Conservation (phyloP, 192 early-diverging fungal genomes). For the Coemansia sp. region DNA sequence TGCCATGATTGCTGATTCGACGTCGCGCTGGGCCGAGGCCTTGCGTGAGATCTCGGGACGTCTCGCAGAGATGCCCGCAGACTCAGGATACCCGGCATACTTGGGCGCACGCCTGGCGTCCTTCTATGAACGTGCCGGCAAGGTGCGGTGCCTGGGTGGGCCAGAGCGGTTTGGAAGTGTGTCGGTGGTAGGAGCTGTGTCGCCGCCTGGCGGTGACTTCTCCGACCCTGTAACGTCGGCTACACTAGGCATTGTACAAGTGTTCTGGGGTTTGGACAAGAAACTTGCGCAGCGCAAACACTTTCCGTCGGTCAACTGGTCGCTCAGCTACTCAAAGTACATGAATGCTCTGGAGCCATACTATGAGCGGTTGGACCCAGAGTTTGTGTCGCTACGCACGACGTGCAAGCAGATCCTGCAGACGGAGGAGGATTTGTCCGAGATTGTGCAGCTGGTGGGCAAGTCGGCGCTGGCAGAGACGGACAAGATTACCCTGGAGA, state of each 20-base stretch:
- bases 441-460: conserved; percentile 99
- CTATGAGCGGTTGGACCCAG: conserved; percentile 94
- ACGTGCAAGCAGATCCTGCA: conserved; percentile 98
- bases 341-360: conserved; percentile 94
- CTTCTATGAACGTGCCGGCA: conserved; percentile 99
- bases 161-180: conserved; percentile 92
- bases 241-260: conserved; percentile 98
- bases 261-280: conserved; percentile 99
- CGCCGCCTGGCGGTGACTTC: conserved; percentile 99
- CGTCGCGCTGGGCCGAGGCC: conserved; percentile 99
- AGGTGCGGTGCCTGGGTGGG: conserved; percentile 94
- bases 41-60: conserved; percentile 99
- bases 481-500: conserved; percentile 99
- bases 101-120: conserved; percentile 98
- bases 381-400: conserved; percentile 88
- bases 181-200: conserved; percentile 98
- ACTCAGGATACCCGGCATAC: conserved; percentile 98
- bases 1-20: conserved; percentile 99
- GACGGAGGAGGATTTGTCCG: conserved; percentile 96
- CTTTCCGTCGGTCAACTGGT: conserved; percentile 99
- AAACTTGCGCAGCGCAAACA: conserved; percentile 99
- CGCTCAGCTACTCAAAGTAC: conserved; percentile 97
- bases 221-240: conserved; percentile 98
- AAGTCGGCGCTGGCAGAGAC: conserved; percentile 90
- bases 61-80: conserved; percentile 99